Evolutionary conservation across 768 basidiomycete genomes (phyloP).

Genomic region (Podaxis sp.): DNA sequence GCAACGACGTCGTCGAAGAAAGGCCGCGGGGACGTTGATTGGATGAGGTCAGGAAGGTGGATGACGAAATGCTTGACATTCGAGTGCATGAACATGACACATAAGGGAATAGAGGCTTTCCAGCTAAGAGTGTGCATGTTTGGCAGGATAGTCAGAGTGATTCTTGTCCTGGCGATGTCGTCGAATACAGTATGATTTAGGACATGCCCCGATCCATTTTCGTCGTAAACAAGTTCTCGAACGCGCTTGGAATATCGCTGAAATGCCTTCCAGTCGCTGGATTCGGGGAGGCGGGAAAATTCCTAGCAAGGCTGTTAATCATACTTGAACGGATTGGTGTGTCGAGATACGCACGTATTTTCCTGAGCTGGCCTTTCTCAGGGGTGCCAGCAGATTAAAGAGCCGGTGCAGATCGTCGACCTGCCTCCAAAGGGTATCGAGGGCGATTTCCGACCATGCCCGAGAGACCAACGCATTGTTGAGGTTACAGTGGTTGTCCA

Average conservation of each 20-base stretch:
- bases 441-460: slow-evolving; percentile 17
- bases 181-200: slow-evolving; percentile 5
- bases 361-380: slow-evolving; percentile 8
- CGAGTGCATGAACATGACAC: slow-evolving; percentile 14
- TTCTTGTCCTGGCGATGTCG: slow-evolving; percentile 12
- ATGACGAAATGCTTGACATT: slow-evolving; percentile 10
- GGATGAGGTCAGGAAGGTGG: slow-evolving; percentile 3
- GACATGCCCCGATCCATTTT: not conserved
- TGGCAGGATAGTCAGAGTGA: slow-evolving; percentile 8
- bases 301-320: slow-evolving; percentile 4
- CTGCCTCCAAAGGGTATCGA: slow-evolving; percentile 19
- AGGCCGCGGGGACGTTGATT: not conserved
- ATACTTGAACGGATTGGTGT: not conserved
- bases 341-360: not conserved
- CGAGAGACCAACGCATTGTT: slow-evolving; percentile 17
- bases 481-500: slow-evolving; percentile 12
- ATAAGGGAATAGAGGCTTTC: slow-evolving; percentile 12
- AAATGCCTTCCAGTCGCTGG: slow-evolving; percentile 17
- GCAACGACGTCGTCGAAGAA: slow-evolving; percentile 10
- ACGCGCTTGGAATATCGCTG: slow-evolving; percentile 19
- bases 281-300: slow-evolving; percentile 15
- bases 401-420: slow-evolving; percentile 17
- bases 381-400: slow-evolving; percentile 16
- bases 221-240: slow-evolving; percentile 18
- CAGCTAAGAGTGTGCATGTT: slow-evolving; percentile 13